Conservation (phyloP, 352 stramenopile genomes). For the Globisporangium middletonii region DNA sequence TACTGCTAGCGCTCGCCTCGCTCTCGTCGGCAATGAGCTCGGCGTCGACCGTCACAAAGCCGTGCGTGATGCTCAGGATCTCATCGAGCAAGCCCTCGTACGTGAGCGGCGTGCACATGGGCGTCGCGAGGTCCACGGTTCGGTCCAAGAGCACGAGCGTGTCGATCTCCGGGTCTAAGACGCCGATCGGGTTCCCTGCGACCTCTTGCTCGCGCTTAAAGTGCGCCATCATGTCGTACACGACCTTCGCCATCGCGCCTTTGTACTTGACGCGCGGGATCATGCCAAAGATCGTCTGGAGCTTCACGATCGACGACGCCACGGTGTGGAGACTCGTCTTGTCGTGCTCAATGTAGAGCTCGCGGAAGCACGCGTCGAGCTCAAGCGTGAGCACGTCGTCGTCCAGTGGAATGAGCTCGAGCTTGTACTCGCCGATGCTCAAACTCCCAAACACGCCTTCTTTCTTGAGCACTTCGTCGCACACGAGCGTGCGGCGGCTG, state of each 20-base stretch:
- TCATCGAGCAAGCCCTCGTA: constrained; percentile 97
- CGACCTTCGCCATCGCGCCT: constrained; percentile 86
- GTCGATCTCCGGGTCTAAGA: constrained; percentile 88
- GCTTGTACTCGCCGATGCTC: constrained; percentile 85
- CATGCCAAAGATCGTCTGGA: constrained; percentile 90
- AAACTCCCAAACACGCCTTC: constrained; percentile 83
- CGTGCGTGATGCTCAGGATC: constrained; percentile 92
- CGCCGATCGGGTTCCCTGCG: constrained; percentile 64
- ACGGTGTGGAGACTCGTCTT: constrained; percentile 87
- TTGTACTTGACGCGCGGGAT: constrained; percentile 95
- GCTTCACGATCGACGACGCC: constrained; percentile 86
- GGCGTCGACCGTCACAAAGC: constrained; percentile 77
- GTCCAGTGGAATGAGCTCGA: constrained; percentile 95
- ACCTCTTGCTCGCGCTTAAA: constrained; percentile 91
- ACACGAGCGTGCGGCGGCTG: constrained; percentile 86
- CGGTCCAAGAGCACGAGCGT: constrained; percentile 94
- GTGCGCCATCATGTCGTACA: constrained; percentile 90
- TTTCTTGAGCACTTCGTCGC: constrained; percentile 90
- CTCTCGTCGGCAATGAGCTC: constrained; percentile 70
- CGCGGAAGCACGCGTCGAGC: constrained; percentile 79
- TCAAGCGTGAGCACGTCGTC: constrained; percentile 94
- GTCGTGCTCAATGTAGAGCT: constrained; percentile 87
- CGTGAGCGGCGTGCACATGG: constrained; percentile 94
- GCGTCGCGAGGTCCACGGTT: constrained; percentile 93
- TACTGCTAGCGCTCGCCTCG: constrained; percentile 24